Evolutionary conservation across 768 basidiomycete species (phyloP), one percentile per base, ranked within the genome.

Genomic region (Pisolithus albus): DNA sequence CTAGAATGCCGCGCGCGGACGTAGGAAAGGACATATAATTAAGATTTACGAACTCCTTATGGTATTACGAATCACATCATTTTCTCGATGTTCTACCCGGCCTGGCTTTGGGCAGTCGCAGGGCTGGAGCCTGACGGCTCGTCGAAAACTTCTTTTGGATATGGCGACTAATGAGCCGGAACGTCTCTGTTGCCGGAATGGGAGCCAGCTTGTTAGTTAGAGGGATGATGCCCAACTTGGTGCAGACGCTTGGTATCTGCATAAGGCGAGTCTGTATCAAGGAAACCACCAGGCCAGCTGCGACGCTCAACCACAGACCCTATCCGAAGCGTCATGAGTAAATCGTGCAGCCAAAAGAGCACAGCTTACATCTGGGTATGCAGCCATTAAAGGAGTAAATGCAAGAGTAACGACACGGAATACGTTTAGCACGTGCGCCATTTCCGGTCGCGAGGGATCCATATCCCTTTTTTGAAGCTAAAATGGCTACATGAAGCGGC

Each of bases 391-490:
- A 44, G 78, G 73, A 65, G 81, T 61, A 46, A 73, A 77, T 16
- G 69, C 56, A 42, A 86, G 49, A 9, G 81, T 76, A n/a, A 82
- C 61, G 19, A 84, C 57, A 2, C 82, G 80, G 63, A 92, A 73
- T 36, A 70, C 63, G 61, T 90, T 89, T 75, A 84, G 78, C 42
- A 82, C 58, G 61, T 92, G 89, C 7, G 76, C 78, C 67, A 82
- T 76, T 37, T 68, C 67, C n/a, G 78, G 79, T 59, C 72, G 71
- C 43, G 75, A 57, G 51, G 71, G 66, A 74, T 84, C 70, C 68
- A 80, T 65, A 59, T 80, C 76, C 73, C 75, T 70, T 59, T 69
- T 81, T 75, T 71, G 65, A 49, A 76, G 46, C 75, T 75, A 51
- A 38, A 23, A 32, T 57, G 32, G 32, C 37, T 26, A 39, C 43